These are phyloP conservation scores for Immersiporthe knoxdaviesiana DNA, from an alignment of 2,329 filamentous ascomycete species.

Conservation along the genomic window DNA sequence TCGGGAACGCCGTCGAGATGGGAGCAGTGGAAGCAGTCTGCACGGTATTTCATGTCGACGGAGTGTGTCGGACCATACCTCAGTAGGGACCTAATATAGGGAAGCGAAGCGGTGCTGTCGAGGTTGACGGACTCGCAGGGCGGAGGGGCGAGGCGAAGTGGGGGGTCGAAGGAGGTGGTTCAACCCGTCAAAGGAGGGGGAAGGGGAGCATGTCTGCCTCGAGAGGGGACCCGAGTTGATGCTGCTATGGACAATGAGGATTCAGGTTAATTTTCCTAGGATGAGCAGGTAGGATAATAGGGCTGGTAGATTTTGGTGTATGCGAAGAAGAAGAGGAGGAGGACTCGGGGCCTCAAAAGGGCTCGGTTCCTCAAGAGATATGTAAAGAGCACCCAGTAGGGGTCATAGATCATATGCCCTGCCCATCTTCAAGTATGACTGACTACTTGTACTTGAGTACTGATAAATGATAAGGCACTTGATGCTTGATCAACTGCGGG, in stretches of 20 bases:
- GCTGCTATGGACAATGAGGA: neutral
- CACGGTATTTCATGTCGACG: conserved; percentile 28
- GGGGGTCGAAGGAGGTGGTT: conserved; percentile 1
- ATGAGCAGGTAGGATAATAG: neutral
- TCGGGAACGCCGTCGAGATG: conserved; percentile 21
- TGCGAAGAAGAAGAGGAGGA: neutral
- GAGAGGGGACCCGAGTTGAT: neutral
- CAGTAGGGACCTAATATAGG: neutral
- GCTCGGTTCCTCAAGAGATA: neutral
- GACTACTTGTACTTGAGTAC: too few relatives aligned
- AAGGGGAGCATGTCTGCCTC: conserved; percentile 6
- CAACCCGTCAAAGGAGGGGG: neutral
- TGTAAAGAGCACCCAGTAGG: neutral
- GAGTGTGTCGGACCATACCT: conserved; percentile 20
- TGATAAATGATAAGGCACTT: conserved; percentile 12
- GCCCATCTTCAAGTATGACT: neutral
- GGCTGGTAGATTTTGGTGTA: neutral
- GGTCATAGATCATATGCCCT: conserved; percentile 17
- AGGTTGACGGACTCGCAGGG: neutral
- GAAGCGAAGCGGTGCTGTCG: neutral
- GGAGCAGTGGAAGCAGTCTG: conserved; percentile 20
- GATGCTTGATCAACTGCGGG: conserved; percentile 7
- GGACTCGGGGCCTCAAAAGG: neutral
- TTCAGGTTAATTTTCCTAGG: neutral
- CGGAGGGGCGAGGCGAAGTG: neutral